A percentile compares a stretch with the other conserved stretches of the same genome.
Evolutionary conservation across 2,329 filamentous ascomycete species (phyloP).

Genomic region (Ambrosiella cleistominuta): DNA sequence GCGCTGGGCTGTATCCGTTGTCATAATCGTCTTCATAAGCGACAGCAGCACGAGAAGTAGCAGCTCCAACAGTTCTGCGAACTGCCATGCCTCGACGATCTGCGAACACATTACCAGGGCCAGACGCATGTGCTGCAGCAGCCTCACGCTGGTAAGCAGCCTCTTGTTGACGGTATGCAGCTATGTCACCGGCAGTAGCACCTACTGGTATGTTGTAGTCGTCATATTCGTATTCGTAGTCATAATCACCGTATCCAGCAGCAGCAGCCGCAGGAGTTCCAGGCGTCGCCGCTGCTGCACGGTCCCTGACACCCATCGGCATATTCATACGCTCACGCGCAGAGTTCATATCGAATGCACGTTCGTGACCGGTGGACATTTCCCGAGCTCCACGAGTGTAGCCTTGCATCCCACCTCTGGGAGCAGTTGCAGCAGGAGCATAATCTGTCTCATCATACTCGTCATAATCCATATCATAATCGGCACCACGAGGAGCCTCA

Average conservation of each 20-base stretch:
- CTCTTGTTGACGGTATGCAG: slow-evolving; percentile 7
- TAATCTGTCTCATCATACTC: slow-evolving; percentile 11
- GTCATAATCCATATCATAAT: slow-evolving; percentile 6
- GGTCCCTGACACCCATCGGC: slow-evolving; percentile 1
- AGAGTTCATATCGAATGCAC: neutral
- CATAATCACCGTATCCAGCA: slow-evolving; percentile 4
- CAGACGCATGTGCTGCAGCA: neutral
- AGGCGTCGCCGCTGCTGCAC: slow-evolving; percentile 1
- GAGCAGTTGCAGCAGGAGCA: neutral
- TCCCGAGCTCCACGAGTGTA: slow-evolving; percentile 4
- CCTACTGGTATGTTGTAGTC: slow-evolving; percentile 8
- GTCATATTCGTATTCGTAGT: slow-evolving; percentile 10
- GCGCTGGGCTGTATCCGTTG: slow-evolving; percentile 1
- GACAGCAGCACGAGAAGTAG: neutral
- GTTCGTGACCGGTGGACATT: slow-evolving; percentile 5
- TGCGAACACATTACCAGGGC: slow-evolving; percentile 2
- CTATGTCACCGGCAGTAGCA: slow-evolving; percentile 8
- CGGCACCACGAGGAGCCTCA: slow-evolving; percentile 10
- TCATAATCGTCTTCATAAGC: slow-evolving; percentile 6
- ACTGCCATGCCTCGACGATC: slow-evolving; percentile 6
- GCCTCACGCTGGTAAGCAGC: slow-evolving; percentile 2
- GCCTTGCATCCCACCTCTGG: neutral
- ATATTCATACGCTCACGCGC: slow-evolving; percentile 3
- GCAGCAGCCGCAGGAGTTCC: slow-evolving; percentile 6
- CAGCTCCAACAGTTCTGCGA: slow-evolving; percentile 1